These are phyloP conservation scores for Phylloporus sp. DNA, from an alignment of 768 basidiomycete species.

Conservation along the genomic window DNA sequence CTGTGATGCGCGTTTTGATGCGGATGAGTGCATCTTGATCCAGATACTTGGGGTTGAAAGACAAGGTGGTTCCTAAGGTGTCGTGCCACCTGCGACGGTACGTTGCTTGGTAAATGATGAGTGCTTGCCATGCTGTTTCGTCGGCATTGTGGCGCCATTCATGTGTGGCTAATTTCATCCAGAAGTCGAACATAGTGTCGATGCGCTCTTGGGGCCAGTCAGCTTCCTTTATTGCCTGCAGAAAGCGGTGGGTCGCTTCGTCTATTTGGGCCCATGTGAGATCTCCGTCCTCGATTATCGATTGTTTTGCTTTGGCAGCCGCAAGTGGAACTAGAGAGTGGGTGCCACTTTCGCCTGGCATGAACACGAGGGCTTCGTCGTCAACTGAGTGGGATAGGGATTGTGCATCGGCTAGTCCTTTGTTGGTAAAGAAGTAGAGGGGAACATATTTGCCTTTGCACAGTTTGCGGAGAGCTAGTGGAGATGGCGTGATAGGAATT, in stretches of 20 bases:
- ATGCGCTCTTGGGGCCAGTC: background rate
- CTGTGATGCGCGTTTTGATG: background rate
- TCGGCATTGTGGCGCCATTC: background rate
- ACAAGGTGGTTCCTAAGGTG: background rate
- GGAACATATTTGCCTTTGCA: background rate
- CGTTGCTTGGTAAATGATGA: background rate
- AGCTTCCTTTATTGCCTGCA: background rate
- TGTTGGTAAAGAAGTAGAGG: slow-evolving; percentile 5
- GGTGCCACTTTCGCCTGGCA: background rate
- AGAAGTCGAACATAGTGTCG: background rate
- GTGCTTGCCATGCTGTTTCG: background rate
- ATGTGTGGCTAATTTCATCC: background rate
- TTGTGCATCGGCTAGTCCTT: background rate
- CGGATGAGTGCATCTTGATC: background rate
- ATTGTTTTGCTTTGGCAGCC: background rate
- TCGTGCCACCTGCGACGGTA: background rate
- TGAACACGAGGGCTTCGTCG: background rate
- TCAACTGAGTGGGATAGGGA: background rate
- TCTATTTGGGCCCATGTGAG: slow-evolving; percentile 1
- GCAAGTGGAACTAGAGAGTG: background rate
- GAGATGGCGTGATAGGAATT: background rate
- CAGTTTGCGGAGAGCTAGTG: background rate
- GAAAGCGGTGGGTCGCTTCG: background rate
- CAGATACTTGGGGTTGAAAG: background rate
- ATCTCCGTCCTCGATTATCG: background rate